Evolutionary conservation across 2,329 filamentous ascomycete species (phyloP), one percentile per base, ranked within the genome.

Genomic region (Fusarium poae): DNA sequence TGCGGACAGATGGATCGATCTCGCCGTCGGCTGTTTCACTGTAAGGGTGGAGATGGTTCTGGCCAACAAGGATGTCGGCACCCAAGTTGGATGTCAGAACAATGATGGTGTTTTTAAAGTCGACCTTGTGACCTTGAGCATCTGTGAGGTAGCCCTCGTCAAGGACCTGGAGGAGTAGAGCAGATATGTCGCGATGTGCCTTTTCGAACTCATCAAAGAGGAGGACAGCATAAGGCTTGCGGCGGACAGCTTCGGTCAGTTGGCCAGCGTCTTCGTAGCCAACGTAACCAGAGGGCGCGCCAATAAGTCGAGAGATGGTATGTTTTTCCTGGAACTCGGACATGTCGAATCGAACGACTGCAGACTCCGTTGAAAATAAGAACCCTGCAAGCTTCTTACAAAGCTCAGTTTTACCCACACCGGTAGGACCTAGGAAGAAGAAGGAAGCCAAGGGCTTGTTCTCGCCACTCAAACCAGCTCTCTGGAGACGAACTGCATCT

Each of bases 131-230:
- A 32, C 96, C 96, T 80, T 98, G 95, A 0, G 93, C 90, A 77
- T 98, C 96, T 1, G 95, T 98, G 50, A 99, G 86, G 82, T 96
- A 97, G 4, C 96, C 96, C 78, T 98, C 96, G 76, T 98, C 96
- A 1, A 99, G 88, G 0, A 98, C 95, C 79, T 98, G 96, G 6
- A 99, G 87, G 6, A 99, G 86, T 5, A 99, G 84, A 1, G 94
- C 91, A 0, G 93, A 97, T 70, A 98, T 97, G 74, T 99, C 96
- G 55, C 93, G 91, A 77, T 98, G 96, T 0, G 95, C 96, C 78
- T 99, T 98, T 77, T 99, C 96, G 73, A 97, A 98, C 77, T 98
- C 96, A 77, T 99, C 96, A 73, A 99, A 97, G 3, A 99, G 85
- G 0, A 99, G 85, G 1, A 99, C 93, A 0, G 95, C 94, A 72